Evolutionary conservation across 257 asterid genomes (phyloP), one percentile per base, ranked within the genome.

Genomic region (Coffea canephora): DNA sequence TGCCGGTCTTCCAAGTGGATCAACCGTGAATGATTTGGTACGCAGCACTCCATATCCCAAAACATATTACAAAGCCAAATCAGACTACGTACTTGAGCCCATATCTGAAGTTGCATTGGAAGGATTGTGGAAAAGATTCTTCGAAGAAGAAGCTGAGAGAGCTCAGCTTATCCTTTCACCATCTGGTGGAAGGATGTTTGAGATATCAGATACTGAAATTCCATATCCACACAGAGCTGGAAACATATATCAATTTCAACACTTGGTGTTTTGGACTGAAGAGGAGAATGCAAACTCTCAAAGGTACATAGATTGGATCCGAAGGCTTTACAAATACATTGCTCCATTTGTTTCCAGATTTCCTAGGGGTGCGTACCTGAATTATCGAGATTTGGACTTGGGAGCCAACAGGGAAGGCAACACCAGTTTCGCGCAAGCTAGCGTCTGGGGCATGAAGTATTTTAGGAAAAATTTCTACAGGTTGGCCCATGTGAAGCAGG

Each of bases 381-480:
- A 87, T 80, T 82, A 84, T 67, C 84, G 87, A 55, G 89, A 84
- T 67, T 82, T 87, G 81, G 89, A 87, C 80, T 77, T 87, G 85
- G 87, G 89, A 61, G 77, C 77, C 6, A 77, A 82, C 25, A 79
- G 71, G 43, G 79, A 67, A 10, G 78, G 81, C 67, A 80, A 69
- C 27, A 83, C 90, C 27, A 39, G 43, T 39, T 39, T 39, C 4
- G 43, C 43, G 82, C 86, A 80, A 75, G 86, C 90, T 74, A 86
- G 82, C 27, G 69, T 66, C 54, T 86, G 89, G 89, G 89, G 89
- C 0, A 65, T 88, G 84, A 48, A 87, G 90, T 34, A 83, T 86
- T 73, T 39, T 39, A 39, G 4, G 43, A 39, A 39, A 39, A 39
- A 39, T 39, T 39, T 39, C 88, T 84, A 0, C 75, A 39, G 72